These are phyloP conservation scores for Alisma plantagoaquatica DNA, from an alignment of 106 monocot species.

Conservation along the genomic window DNA sequence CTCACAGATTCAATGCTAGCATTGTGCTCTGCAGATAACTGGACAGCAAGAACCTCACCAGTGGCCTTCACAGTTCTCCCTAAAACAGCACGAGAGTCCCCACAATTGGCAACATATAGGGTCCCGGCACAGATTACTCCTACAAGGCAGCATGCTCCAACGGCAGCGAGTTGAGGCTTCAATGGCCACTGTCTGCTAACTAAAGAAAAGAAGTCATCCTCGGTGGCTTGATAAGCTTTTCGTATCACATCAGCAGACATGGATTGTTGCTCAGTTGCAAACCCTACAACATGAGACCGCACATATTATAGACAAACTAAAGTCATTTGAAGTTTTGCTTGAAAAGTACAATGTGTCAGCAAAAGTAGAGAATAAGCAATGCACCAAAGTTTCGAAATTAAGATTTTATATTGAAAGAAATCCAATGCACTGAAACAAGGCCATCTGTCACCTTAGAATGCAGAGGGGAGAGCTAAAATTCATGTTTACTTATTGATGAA, in stretches of 20 bases:
- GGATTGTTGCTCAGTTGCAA: slow-evolving; percentile 11
- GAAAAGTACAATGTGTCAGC: too few relatives aligned
- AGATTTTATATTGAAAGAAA: too few relatives aligned
- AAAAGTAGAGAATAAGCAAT: too few relatives aligned
- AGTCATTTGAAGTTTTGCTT: too few relatives aligned
- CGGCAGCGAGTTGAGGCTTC: slow-evolving; percentile 22
- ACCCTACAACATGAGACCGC: slow-evolving; percentile 6
- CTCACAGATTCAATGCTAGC: slow-evolving; percentile 19
- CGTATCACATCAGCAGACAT: slow-evolving; percentile 21
- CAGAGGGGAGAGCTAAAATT: too few relatives aligned
- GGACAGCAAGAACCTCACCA: slow-evolving; percentile 15
- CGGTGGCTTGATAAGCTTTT: slow-evolving; percentile 18
- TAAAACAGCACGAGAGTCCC: slow-evolving; percentile 22
- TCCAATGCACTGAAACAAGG: too few relatives aligned
- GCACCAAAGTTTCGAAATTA: too few relatives aligned
- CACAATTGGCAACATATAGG: slow-evolving; percentile 14
- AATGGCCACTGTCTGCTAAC: slow-evolving; percentile 16
- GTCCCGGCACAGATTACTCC: slow-evolving; percentile 14
- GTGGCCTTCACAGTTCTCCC: slow-evolving; percentile 14
- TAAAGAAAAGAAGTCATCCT: slow-evolving; percentile 13
- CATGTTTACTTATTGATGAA: too few relatives aligned
- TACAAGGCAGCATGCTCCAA: slow-evolving; percentile 19
- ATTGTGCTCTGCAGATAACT: slow-evolving; percentile 22
- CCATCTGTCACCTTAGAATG: too few relatives aligned
- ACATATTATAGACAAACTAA: too few relatives aligned